phyloP scores from a whole-genome alignment of 768 basidiomycete species.

The Kwoniella sp. region DNA sequence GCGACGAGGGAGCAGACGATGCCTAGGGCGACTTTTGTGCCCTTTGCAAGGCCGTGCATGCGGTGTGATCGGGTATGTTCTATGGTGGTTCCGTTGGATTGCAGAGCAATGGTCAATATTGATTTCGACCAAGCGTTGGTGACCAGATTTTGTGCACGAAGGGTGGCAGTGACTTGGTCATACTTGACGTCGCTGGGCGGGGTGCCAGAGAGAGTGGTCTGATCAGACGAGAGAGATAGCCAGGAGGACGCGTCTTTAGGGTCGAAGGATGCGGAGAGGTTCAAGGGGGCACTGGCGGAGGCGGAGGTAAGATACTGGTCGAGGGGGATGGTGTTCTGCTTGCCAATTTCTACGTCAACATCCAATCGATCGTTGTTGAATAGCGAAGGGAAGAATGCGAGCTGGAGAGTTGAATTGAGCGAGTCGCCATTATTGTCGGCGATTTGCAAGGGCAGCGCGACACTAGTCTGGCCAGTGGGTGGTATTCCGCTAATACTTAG shows the following conservation, averaged over 20 bases:
- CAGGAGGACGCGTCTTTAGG: slow-evolving; percentile 60
- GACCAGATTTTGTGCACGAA: slow-evolving; percentile 23
- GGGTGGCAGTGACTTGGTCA: slow-evolving; percentile 24
- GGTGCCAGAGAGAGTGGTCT: slow-evolving; percentile 62
- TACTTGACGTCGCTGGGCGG: slow-evolving; percentile 58
- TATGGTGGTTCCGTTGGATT: slow-evolving; percentile 16
- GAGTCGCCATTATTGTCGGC: slow-evolving; percentile 62
- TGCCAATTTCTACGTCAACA: slow-evolving; percentile 61
- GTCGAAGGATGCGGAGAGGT: slow-evolving; percentile 61
- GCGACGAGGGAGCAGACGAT: slow-evolving; percentile 19
- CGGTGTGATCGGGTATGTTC: slow-evolving; percentile 6
- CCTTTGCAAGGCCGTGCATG: slow-evolving; percentile 13
- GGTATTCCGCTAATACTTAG: slow-evolving; percentile 67
- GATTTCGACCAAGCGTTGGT: slow-evolving; percentile 37
- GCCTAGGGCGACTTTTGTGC: slow-evolving; percentile 11
- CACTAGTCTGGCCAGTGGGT: slow-evolving; percentile 53
- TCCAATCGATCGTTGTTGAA: slow-evolving; percentile 65
- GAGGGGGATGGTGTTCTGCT: slow-evolving; percentile 62
- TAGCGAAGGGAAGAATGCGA: slow-evolving; percentile 73
- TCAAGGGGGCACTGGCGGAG: slow-evolving; percentile 58
- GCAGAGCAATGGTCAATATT: slow-evolving; percentile 20
- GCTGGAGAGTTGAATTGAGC: slow-evolving; percentile 64
- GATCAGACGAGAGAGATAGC: slow-evolving; percentile 59
- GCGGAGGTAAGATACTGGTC: slow-evolving; percentile 60
- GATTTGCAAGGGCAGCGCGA: slow-evolving; percentile 63